Base-by-base conservation (phyloP, 2,329 filamentous ascomycete genomes). In the Orbilia quercus region DNA sequence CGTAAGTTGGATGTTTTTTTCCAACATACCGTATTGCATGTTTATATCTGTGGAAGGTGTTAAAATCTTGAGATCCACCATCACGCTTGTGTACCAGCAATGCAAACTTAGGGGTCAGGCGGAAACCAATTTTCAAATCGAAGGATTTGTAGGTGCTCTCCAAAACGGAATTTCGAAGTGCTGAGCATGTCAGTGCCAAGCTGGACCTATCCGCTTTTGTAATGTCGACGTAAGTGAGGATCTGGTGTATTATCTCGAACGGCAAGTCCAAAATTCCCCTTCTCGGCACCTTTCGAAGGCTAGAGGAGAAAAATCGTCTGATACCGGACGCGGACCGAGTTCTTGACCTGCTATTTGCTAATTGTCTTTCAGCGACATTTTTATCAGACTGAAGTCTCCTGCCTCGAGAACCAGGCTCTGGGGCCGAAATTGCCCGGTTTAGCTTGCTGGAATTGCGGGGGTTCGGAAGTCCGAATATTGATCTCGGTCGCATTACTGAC, bases 161-260 rank as follows among this genome's bases (percentile, higher is more conserved):
- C 18, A 71, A 31, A 22, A 64, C 51, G 16, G 18, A 31, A 9
- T 54, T 45, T 14, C 51, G 57, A 6, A 71, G 42, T 31, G 14
- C 18, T 9, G 66, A 63, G 44, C 66, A 71, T 20, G 66, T 71
- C 36, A 28, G 50, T 12, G 58, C 59, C 51, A 71, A 23, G 18
- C 36, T 71, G 12, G 48, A n/a, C 11, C 42, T 57, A 12, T 71
- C 66, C 25, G 23, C 23, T 7, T 45, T 50, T 12, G 42, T 45
- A 7, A 71, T 34, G 7, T 67, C 45, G 4, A 42, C 31, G n/a
- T 67, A 59, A 14, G 44, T 59, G 12, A 67, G 22, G 11, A 67
- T 57, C 11, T 67, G 36, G 18, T 58, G 51, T 14, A 67, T 45
- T 16, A 67, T 50, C 36, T 67, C 63, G 20, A 42, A 25, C 0